Conservation (phyloP, 2,329 filamentous ascomycete genomes). For the Macrophomina phaseolina region DNA sequence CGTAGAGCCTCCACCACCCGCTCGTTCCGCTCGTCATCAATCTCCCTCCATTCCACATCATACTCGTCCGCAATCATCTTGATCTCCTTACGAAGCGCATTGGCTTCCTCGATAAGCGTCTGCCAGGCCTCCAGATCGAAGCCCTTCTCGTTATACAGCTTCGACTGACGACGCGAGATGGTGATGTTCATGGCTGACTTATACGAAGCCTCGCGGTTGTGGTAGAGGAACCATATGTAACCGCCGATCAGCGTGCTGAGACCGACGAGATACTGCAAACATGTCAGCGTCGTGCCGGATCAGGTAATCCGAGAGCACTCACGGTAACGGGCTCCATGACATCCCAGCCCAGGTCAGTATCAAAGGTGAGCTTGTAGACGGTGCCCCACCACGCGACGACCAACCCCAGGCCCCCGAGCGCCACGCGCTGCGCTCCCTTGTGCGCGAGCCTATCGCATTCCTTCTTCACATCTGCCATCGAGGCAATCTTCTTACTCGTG, state of each 20-base stretch:
- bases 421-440: conserved; percentile 76
- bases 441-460: conserved; percentile 83
- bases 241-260: conserved; percentile 84
- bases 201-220: conserved; percentile 88
- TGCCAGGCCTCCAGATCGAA: conserved; percentile 83
- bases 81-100: conserved; percentile 77
- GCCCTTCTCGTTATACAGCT: conserved; percentile 75
- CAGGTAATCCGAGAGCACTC: conserved; percentile 29
- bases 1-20: conserved; percentile 59
- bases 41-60: conserved; percentile 88
- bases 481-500: conserved; percentile 70
- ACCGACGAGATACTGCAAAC: conserved; percentile 73
- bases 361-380: conserved; percentile 72
- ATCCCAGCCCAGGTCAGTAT: conserved; percentile 85
- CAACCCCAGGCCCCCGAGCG: conserved; percentile 76
- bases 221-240: conserved; percentile 92
- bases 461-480: conserved; percentile 74
- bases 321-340: conserved; percentile 85
- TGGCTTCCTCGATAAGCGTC: conserved; percentile 77
- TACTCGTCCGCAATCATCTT: conserved; percentile 83
- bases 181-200: conserved; percentile 86
- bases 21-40: conserved; percentile 72
- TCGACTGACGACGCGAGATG: conserved; percentile 76
- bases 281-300: conserved; percentile 1
- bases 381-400: conserved; percentile 80